Evolutionary conservation across 2,329 filamentous ascomycete genomes (phyloP).

Genomic region (Pseudocercospora vitis): DNA sequence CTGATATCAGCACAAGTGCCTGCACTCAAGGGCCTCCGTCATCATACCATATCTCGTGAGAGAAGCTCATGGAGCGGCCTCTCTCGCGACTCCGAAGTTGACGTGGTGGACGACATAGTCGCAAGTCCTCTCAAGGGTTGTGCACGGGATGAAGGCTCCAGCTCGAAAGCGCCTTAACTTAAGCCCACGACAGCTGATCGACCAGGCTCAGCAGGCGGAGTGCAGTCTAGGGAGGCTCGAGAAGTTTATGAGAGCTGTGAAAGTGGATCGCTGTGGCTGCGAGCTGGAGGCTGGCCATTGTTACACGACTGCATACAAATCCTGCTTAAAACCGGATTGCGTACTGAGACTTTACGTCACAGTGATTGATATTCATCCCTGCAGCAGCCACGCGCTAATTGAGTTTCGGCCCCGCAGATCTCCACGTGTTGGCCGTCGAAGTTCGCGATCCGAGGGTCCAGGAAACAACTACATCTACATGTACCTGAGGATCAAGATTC

Average conservation of each 20-base stretch:
- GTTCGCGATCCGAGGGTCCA: no score
- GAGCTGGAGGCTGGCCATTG: slow-evolving; percentile 16
- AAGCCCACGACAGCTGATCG: slow-evolving; percentile 3
- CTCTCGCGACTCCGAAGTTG: slow-evolving; percentile 33
- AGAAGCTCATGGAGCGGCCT: slow-evolving; percentile 52
- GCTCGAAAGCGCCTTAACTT: no score
- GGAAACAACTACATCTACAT: no score
- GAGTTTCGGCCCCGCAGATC: slow-evolving; percentile 3
- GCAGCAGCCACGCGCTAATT: slow-evolving; percentile 5
- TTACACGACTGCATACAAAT: no score
- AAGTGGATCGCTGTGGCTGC: slow-evolving; percentile 13
- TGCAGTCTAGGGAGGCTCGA: background rate
- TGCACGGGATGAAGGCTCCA: no score
- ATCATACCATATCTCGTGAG: slow-evolving; percentile 49
- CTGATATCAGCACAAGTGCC: background rate
- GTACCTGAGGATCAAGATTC: no score
- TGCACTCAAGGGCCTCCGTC: background rate
- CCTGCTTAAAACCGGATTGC: slow-evolving; percentile 6
- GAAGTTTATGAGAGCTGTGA: background rate
- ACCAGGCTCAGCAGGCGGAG: slow-evolving; percentile 1
- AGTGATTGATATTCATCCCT: background rate
- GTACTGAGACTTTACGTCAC: slow-evolving; percentile 2
- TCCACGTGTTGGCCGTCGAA: slow-evolving; percentile 3
- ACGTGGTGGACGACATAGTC: slow-evolving; percentile 19
- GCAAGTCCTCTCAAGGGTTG: no score